These are phyloP conservation scores for Eremothecium sinecaudum DNA, from an alignment of 1,139 yeast species.

Conservation along the genomic window DNA sequence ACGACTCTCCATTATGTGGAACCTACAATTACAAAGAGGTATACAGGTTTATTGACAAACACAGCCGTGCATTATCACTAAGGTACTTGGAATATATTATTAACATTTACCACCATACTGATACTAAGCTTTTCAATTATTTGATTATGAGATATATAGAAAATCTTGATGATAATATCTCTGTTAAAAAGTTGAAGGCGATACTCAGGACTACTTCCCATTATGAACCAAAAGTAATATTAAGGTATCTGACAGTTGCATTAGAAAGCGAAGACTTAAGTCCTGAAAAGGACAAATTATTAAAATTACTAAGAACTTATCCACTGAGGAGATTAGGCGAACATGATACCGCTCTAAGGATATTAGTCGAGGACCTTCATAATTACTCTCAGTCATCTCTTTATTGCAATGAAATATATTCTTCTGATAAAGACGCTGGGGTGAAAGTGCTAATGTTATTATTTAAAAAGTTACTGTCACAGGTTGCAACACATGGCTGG, in stretches of 20 bases:
- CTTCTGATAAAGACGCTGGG: constrained; percentile 36
- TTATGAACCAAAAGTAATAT: constrained; percentile 40
- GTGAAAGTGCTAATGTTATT: constrained; percentile 29
- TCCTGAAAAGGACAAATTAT: constrained; percentile 15
- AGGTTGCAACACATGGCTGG: constrained; percentile 6
- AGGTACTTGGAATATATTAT: constrained; percentile 56
- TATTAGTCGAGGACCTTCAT: constrained; percentile 49
- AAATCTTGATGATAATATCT: constrained; percentile 13
- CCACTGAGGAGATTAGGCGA: constrained; percentile 53
- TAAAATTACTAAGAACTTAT: constrained; percentile 43
- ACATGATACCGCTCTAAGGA: constrained; percentile 56
- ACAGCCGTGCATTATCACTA: constrained; percentile 34
- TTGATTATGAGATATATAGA: constrained; percentile 49
- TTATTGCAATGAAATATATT: constrained; percentile 49
- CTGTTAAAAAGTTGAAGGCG: constrained; percentile 34
- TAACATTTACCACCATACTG: constrained; percentile 36
- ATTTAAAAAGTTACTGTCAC: constrained; percentile 15
- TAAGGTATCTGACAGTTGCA: constrained; percentile 28
- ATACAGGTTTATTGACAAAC: constrained; percentile 36
- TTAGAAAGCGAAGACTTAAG: constrained; percentile 21
- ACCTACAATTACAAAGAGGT: constrained; percentile 48
- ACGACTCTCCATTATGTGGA: constrained; percentile 54
- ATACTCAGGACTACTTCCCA: constrained; percentile 33
- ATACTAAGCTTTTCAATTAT: constrained; percentile 42
- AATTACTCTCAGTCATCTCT: constrained; percentile 50